phyloP scores from a whole-genome alignment of 176 grass and related monocot genomes.

The maize (Zea mays) region DNA sequence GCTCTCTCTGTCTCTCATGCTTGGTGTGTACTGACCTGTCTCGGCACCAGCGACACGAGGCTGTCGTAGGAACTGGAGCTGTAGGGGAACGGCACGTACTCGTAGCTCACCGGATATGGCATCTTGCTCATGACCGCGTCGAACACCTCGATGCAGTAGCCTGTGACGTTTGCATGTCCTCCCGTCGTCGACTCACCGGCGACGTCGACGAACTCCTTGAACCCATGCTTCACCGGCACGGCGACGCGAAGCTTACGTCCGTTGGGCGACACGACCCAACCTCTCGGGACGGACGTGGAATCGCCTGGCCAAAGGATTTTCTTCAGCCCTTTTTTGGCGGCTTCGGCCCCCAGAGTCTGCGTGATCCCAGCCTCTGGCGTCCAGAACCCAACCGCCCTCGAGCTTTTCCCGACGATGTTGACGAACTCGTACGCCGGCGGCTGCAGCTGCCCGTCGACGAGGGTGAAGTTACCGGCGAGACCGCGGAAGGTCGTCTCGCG shows the following conservation, averaged over 20 bases:
- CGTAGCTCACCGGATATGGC: slow-evolving; percentile 37
- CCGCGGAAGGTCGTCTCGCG: slow-evolving; percentile 51
- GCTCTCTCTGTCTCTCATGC: not conserved
- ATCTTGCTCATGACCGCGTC: slow-evolving; percentile 43
- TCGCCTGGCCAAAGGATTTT: slow-evolving; percentile 57
- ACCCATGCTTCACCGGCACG: slow-evolving; percentile 70
- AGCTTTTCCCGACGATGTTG: slow-evolving; percentile 60
- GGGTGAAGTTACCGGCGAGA: slow-evolving; percentile 64
- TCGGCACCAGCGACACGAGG: slow-evolving; percentile 33
- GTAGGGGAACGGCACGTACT: not conserved
- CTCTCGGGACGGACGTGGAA: slow-evolving; percentile 25
- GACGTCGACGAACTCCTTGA: slow-evolving; percentile 64
- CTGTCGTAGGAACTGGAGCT: slow-evolving; percentile 44
- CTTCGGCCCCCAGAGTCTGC: not conserved
- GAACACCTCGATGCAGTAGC: slow-evolving; percentile 86
- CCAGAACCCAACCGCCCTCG: slow-evolving; percentile 65
- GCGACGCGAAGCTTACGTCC: slow-evolving; percentile 38
- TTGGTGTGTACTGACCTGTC: slow-evolving; percentile 28
- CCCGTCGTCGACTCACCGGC: not conserved
- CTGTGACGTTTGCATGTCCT: slow-evolving; percentile 26
- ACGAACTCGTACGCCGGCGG: slow-evolving; percentile 60
- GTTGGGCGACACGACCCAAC: slow-evolving; percentile 57
- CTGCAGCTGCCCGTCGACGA: slow-evolving; percentile 65
- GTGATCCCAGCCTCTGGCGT: slow-evolving; percentile 40
- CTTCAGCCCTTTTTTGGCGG: slow-evolving; percentile 28